Evolutionary conservation across 73 alveolate species (phyloP).

Genomic region (Paramecium octaurelia): DNA sequence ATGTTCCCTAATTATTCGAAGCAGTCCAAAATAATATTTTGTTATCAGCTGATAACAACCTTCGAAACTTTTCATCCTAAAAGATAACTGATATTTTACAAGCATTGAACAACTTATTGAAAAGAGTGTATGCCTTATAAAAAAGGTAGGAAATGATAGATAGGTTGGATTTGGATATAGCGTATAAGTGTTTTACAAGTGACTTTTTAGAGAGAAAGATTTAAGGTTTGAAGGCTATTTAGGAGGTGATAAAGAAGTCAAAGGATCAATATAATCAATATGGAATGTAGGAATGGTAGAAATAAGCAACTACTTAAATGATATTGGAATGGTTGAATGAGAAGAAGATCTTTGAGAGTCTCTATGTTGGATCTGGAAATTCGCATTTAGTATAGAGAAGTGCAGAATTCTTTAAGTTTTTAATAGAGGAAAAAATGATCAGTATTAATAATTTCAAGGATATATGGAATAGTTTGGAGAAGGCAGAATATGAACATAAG

Average conservation of each 20-base stretch:
- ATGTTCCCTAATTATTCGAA: conserved; percentile 61
- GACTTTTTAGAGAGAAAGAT: conserved; percentile 80
- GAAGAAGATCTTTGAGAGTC: conserved; percentile 66
- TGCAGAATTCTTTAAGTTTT: conserved; percentile 72
- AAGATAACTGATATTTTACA: conserved; percentile 68
- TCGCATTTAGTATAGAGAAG: conserved; percentile 80
- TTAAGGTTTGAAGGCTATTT: conserved; percentile 80
- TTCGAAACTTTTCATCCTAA: conserved; percentile 77
- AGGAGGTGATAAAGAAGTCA: conserved; percentile 63
- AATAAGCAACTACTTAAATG: not conserved
- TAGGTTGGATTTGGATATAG: conserved; percentile 69
- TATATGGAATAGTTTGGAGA: conserved; percentile 73
- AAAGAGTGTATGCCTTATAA: conserved; percentile 62
- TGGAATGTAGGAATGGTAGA: conserved; percentile 3
- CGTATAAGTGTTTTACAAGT: conserved; percentile 69
- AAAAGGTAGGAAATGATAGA: conserved; percentile 64
- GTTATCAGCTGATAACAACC: conserved; percentile 63
- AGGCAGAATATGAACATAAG: conserved; percentile 73
- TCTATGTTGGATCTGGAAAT: conserved; percentile 69
- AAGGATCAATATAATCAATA: conserved; percentile 50
- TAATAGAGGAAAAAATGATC: conserved; percentile 67
- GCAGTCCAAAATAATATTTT: conserved; percentile 68
- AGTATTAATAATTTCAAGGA: conserved; percentile 64
- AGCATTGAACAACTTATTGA: conserved; percentile 58
- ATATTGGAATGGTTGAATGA: conserved; percentile 68